Percentiles rank a stretch among this genome's conserved stretches.
Evolutionary conservation across 1,284 basidiomycete species (phyloP).

Genomic region (Wallemia hederae): DNA sequence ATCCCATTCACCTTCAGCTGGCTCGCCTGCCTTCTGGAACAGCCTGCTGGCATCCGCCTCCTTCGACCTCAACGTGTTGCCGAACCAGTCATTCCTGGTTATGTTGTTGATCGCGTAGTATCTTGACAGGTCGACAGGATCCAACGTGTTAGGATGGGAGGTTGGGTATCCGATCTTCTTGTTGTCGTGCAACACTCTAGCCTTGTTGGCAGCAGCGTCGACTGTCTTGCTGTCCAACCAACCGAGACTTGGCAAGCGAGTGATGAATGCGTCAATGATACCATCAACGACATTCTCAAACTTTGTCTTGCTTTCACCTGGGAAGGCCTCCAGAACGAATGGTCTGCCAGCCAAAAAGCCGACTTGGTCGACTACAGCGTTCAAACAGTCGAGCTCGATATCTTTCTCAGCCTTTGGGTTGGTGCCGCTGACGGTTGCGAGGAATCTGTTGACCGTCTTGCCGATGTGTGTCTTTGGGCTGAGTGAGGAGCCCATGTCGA

Average conservation of each 20-base stretch:
- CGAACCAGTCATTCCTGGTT: slow-evolving; percentile 42
- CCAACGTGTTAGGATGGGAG: slow-evolving; percentile 44
- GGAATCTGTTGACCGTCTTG: slow-evolving; percentile 35
- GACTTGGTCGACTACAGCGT: slow-evolving; percentile 17
- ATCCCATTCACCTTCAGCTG: slow-evolving; percentile 55
- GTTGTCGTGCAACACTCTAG: slow-evolving; percentile 14
- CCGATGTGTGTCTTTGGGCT: slow-evolving; percentile 43
- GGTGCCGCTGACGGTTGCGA: slow-evolving; percentile 47
- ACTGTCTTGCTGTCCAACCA: slow-evolving; percentile 84
- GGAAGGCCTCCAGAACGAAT: slow-evolving; percentile 68
- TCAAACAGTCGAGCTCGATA: slow-evolving; percentile 31
- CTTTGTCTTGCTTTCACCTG: slow-evolving; percentile 44
- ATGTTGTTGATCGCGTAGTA: slow-evolving; percentile 51
- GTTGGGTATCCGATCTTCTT: slow-evolving; percentile 24
- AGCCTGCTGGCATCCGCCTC: slow-evolving; percentile 19
- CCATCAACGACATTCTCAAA: slow-evolving; percentile 60
- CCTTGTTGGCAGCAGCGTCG: slow-evolving; percentile 56
- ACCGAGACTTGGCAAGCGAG: slow-evolving; percentile 38
- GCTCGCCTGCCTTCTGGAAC: slow-evolving; percentile 45
- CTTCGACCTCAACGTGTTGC: slow-evolving; percentile 37
- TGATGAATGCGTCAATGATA: slow-evolving; percentile 58
- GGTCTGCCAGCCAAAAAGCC: slow-evolving; percentile 24
- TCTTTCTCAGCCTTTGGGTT: slow-evolving; percentile 63
- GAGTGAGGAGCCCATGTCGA: slow-evolving; percentile 29
- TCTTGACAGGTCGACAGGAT: slow-evolving; percentile 33